Percentiles rank a stretch among this genome's conserved stretches.
Conservation (phyloP, 2,329 filamentous ascomycete species). For the Atkinsonella hypoxylon region DNA sequence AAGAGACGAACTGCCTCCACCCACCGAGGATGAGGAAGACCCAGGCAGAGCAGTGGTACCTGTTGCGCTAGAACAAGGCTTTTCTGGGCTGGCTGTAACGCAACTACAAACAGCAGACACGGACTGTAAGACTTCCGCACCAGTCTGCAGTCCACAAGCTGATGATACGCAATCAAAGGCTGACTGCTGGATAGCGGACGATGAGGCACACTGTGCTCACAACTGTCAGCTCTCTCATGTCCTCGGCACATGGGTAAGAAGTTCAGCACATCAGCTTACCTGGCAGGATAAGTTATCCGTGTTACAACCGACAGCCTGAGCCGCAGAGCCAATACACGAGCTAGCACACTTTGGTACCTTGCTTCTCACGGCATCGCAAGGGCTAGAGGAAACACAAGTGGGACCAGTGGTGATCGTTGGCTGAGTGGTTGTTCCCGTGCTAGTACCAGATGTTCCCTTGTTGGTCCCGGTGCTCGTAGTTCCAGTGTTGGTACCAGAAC, state of each 20-base stretch:
- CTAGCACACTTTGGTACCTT: slow-evolving; percentile 14
- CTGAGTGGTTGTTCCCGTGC: slow-evolving; percentile 2
- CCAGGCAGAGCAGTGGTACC: slow-evolving; percentile 1
- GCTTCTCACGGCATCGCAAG: slow-evolving; percentile 12
- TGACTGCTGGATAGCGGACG: slow-evolving; percentile 12
- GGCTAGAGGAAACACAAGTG: not conserved
- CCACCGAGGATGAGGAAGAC: not conserved
- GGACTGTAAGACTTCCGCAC: slow-evolving; percentile 9
- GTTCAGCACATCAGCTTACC: not conserved
- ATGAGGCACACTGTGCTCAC: slow-evolving; percentile 10
- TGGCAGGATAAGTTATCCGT: slow-evolving; percentile 15
- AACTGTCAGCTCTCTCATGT: not conserved
- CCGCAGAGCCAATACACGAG: slow-evolving; percentile 15
- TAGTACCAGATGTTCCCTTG: not conserved
- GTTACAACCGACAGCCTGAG: slow-evolving; percentile 12
- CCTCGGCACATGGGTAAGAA: not conserved
- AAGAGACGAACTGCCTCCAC: not conserved
- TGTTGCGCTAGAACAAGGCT: slow-evolving; percentile 9
- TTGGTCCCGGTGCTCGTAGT: not conserved
- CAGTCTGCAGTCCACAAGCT: slow-evolving; percentile 11
- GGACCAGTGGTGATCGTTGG: not conserved
- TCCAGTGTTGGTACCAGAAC: not conserved
- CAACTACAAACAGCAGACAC: slow-evolving; percentile 14
- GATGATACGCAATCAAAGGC: slow-evolving; percentile 12
- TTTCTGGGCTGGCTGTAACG: slow-evolving; percentile 13